These are phyloP conservation scores for Fusarium devonianum DNA, from an alignment of 2,329 filamentous ascomycete species.

Conservation along the genomic window DNA sequence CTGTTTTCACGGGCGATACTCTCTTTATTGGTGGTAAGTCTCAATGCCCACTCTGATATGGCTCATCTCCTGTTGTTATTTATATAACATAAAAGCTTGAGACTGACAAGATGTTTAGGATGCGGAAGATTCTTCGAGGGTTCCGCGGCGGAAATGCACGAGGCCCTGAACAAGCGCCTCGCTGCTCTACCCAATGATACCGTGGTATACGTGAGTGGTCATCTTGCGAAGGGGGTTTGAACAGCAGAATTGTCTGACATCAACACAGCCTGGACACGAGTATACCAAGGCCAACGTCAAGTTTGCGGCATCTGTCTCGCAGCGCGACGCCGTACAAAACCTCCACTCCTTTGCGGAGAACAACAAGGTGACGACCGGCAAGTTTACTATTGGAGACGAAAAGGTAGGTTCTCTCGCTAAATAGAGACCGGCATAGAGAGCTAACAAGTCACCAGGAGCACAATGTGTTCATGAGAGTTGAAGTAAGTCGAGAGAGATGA, in stretches of 20 bases:
- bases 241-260: too few species aligned
- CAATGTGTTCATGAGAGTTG: conserved; percentile 94
- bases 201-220: conserved; percentile 83
- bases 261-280: conserved; percentile 82
- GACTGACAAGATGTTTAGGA: conserved; percentile 56
- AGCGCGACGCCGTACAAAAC: conserved; percentile 77
- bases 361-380: conserved; percentile 89
- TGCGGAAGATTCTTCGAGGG: conserved; percentile 98
- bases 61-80: not conserved
- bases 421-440: not conserved
- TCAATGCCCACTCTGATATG: not conserved
- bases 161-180: conserved; percentile 85
- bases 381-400: conserved; percentile 96
- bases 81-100: not conserved
- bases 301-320: conserved; percentile 79
- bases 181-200: conserved; percentile 86
- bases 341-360: conserved; percentile 78
- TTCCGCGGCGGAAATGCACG: conserved; percentile 87
- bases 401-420: conserved; percentile 66
- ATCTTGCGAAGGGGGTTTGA: too few species aligned
- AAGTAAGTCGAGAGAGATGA: conserved; percentile 58
- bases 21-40: conserved; percentile 84
- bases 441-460: conserved; percentile 67
- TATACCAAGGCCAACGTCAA: conserved; percentile 98
- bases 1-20: conserved; percentile 95